Percentiles rank a stretch among this genome's conserved stretches.
These are phyloP conservation scores for Thermothielavioides terrestris DNA, from an alignment of 495 filamentous ascomycete genomes.

Conservation along the genomic window DNA sequence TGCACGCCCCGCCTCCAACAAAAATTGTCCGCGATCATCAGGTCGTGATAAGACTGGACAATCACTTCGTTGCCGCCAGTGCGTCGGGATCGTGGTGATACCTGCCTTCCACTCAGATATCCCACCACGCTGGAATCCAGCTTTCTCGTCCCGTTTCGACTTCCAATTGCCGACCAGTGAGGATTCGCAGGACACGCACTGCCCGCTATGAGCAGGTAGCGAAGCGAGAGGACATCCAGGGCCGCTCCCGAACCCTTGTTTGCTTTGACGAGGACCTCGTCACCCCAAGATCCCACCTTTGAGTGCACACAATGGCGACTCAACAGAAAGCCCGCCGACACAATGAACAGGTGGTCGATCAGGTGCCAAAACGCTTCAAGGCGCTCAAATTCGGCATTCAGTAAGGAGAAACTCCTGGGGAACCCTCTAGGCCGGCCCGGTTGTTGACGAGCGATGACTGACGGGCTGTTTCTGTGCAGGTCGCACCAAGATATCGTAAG, in stretches of 20 bases:
- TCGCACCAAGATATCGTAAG: conserved; percentile 89
- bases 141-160: background rate
- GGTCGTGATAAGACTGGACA: too few species aligned
- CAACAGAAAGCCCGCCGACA: conserved; percentile 16
- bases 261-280: background rate
- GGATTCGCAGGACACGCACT: background rate
- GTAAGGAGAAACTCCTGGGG: too few species aligned
- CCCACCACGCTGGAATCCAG: background rate
- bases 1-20: conserved; percentile 12
- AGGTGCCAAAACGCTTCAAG: conserved; percentile 80
- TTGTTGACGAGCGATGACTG: conserved; percentile 8
- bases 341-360: conserved; percentile 86
- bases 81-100: too few species aligned
- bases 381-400: conserved; percentile 89
- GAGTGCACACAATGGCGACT: conserved; percentile 5
- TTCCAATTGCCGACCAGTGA: background rate
- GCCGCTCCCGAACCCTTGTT: background rate
- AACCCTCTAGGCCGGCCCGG: conserved; percentile 10
- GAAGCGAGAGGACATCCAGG: background rate
- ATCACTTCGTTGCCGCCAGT: too few species aligned
- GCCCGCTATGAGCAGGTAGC: conserved; percentile 14
- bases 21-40: conserved; percentile 6
- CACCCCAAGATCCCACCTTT: background rate
- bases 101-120: too few species aligned
- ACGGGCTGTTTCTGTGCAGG: conserved; percentile 32